These are phyloP conservation scores for Suillus luteus DNA, from an alignment of 768 basidiomycete genomes.

Conservation along the genomic window DNA sequence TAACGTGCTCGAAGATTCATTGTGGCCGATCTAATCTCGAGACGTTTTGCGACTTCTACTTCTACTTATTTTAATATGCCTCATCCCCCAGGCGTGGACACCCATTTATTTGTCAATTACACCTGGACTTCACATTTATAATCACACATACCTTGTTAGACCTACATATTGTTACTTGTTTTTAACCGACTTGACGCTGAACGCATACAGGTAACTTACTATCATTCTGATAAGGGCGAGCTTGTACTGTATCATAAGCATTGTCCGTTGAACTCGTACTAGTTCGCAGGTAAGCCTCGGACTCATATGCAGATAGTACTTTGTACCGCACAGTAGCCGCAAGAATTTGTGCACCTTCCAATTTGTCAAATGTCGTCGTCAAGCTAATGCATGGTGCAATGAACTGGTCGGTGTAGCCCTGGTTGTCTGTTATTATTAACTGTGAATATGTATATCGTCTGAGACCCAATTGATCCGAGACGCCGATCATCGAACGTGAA, in stretches of 20 bases:
- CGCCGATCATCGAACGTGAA: not conserved
- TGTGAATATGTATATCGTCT: not conserved
- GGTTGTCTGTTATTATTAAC: not conserved
- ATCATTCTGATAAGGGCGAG: conserved; percentile 1
- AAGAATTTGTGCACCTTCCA: not conserved
- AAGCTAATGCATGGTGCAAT: not conserved
- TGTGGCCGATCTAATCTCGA: not conserved
- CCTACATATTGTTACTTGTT: conserved; percentile 2
- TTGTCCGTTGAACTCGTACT: not conserved
- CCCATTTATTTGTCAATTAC: not conserved
- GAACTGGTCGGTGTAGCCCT: not conserved
- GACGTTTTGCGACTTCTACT: not conserved
- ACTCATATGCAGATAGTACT: not conserved
- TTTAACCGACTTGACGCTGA: conserved; percentile 1
- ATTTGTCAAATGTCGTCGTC: not conserved
- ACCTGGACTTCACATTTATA: conserved; percentile 6
- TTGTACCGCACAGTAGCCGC: not conserved
- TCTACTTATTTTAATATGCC: conserved; percentile 2
- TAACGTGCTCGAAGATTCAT: not conserved
- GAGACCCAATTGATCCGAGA: conserved; percentile 4
- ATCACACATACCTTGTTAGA: conserved; percentile 4
- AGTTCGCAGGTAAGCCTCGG: not conserved
- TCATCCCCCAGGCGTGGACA: not conserved
- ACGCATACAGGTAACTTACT: not conserved
- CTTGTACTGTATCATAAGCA: not conserved